phyloP scores from a whole-genome alignment of 78 protist species.

The slime mould (Dictyostelium discoideum) region DNA sequence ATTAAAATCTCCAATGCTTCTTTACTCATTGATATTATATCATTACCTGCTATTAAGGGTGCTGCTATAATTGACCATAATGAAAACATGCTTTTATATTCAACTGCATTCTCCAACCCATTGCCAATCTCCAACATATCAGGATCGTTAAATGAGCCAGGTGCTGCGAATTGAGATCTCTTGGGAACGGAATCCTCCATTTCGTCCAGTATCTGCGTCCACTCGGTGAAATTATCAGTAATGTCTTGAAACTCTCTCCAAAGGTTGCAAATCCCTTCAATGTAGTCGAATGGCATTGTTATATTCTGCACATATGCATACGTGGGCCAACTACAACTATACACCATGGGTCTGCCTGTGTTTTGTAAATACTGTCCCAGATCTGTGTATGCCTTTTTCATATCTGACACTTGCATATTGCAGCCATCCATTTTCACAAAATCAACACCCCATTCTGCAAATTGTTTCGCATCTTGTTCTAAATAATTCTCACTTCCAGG shows the following conservation, averaged over 20 bases:
- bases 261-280: conserved; percentile 67
- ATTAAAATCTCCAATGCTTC: conserved; percentile 58
- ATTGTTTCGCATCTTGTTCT: conserved; percentile 64
- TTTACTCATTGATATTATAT: conserved; percentile 47
- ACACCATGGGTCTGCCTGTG: conserved; percentile 79
- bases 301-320: conserved; percentile 26
- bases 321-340: conserved; percentile 69
- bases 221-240: conserved; percentile 15
- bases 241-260: conserved; percentile 87
- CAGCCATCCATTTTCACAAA: conserved; percentile 79
- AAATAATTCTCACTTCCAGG: conserved; percentile 81
- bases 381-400: conserved; percentile 41
- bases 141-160: conserved; percentile 86
- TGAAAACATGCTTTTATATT: conserved; percentile 73
- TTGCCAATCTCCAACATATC: conserved; percentile 89
- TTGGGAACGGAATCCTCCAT: neutral
- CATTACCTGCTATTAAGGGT: conserved; percentile 87
- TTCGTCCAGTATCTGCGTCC: conserved; percentile 37
- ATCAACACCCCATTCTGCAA: conserved; percentile 81
- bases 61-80: conserved; percentile 86
- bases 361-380: conserved; percentile 37
- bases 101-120: conserved; percentile 45
- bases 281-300: conserved; percentile 28
- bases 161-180: conserved; percentile 73
- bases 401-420: conserved; percentile 17